These are phyloP conservation scores for Tylopilus rubrobrunneus DNA, from an alignment of 768 basidiomycete genomes.

Conservation along the genomic window DNA sequence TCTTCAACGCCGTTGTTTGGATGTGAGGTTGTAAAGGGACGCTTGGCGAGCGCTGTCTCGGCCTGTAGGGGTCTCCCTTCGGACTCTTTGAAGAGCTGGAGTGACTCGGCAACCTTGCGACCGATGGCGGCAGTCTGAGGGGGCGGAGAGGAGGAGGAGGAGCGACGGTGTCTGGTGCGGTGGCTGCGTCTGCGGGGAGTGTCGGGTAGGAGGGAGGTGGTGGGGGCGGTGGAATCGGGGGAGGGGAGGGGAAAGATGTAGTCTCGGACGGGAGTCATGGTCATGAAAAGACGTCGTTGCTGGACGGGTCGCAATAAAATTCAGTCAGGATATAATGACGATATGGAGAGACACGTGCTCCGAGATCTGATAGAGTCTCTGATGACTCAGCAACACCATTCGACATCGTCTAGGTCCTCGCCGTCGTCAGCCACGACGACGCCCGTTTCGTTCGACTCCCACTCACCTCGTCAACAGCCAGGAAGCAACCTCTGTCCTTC, in stretches of 20 bases:
- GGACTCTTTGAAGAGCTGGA: slow-evolving; percentile 81
- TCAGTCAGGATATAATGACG: slow-evolving; percentile 33
- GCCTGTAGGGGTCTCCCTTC: slow-evolving; percentile 33
- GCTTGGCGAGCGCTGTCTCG: slow-evolving; percentile 26
- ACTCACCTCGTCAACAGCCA: slow-evolving; percentile 18
- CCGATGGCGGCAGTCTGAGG: slow-evolving; percentile 47
- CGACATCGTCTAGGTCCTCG: slow-evolving; percentile 5
- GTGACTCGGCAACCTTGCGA: slow-evolving; percentile 78
- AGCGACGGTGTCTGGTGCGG: slow-evolving; percentile 33
- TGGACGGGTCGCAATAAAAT: slow-evolving; percentile 7
- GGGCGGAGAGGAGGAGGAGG: slow-evolving; percentile 26
- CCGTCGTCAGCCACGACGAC: slow-evolving; percentile 12
- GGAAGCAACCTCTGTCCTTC: slow-evolving; percentile 9
- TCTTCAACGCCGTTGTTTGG: slow-evolving; percentile 56
- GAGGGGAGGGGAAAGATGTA: neutral
- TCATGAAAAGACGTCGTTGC: neutral
- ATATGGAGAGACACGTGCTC: slow-evolving; percentile 35
- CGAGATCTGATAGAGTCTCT: slow-evolving; percentile 13
- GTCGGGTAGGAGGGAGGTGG: slow-evolving; percentile 32
- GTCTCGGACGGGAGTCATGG: neutral
- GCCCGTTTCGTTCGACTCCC: neutral
- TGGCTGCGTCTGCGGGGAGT: slow-evolving; percentile 12
- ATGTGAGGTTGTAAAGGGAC: slow-evolving; percentile 32
- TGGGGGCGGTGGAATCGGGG: neutral
- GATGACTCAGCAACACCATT: slow-evolving; percentile 31